These are phyloP conservation scores for Tribonema minus DNA, from an alignment of 108 stramenopile genomes.

Conservation along the genomic window DNA sequence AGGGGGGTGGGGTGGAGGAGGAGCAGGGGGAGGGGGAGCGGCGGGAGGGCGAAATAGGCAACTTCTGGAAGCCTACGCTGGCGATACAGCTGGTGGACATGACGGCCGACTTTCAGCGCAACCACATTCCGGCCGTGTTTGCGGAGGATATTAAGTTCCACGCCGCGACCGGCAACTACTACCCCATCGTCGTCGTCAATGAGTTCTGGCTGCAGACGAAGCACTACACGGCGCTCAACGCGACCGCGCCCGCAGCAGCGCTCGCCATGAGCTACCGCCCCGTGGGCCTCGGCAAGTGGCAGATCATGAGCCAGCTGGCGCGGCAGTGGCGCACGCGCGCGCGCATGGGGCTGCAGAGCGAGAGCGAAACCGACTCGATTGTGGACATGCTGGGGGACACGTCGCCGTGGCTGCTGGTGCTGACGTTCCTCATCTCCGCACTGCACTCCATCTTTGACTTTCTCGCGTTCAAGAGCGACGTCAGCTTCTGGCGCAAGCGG, in stretches of 20 bases:
- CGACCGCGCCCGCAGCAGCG: constrained; percentile 50
- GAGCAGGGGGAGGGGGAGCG: not conserved
- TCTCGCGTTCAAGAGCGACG: constrained; percentile 77
- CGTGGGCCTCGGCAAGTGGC: constrained; percentile 65
- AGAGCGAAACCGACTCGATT: constrained; percentile 49
- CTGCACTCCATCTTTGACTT: constrained; percentile 74
- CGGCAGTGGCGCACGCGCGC: constrained; percentile 57
- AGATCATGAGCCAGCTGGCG: constrained; percentile 58
- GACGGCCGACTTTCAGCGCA: constrained; percentile 14
- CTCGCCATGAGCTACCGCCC: constrained; percentile 55
- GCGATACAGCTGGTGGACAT: not conserved
- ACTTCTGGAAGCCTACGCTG: constrained; percentile 25
- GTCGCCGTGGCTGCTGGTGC: constrained; percentile 1
- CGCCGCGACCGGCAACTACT: constrained; percentile 16
- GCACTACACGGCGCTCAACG: constrained; percentile 62
- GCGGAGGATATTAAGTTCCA: constrained; percentile 22
- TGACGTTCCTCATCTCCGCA: constrained; percentile 11
- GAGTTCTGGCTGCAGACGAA: constrained; percentile 70
- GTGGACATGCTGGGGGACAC: constrained; percentile 12
- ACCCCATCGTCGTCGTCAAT: constrained; percentile 63
- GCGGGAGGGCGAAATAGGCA: not conserved
- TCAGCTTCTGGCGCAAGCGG: constrained; percentile 49
- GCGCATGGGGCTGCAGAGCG: constrained; percentile 44
- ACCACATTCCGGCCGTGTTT: constrained; percentile 13
- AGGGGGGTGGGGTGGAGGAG: not conserved